Conservation (phyloP, 2,329 filamentous ascomycete species). For the Fusarium siculi region DNA sequence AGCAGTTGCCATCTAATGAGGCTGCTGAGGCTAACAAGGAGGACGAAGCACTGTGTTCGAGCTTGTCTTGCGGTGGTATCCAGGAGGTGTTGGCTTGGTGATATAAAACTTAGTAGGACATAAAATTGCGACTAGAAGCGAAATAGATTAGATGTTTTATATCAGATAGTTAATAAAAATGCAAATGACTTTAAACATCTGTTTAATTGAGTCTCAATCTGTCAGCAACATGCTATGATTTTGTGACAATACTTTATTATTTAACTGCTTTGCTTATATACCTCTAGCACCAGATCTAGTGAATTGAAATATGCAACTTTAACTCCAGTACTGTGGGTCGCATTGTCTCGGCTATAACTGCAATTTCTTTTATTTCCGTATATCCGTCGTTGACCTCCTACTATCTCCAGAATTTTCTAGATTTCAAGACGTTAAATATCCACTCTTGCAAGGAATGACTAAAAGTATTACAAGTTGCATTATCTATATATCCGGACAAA, state of each 20-base stretch:
- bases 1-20: background rate
- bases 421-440: background rate
- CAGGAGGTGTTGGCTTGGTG: constrained; percentile 29
- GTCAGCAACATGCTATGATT: background rate
- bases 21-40: constrained; percentile 3
- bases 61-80: constrained; percentile 11
- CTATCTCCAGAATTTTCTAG: background rate
- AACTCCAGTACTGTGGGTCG: background rate
- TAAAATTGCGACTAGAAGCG: background rate
- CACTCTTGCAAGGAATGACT: background rate
- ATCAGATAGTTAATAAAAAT: background rate
- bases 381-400: background rate
- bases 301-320: background rate
- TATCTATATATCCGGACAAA: background rate
- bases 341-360: background rate
- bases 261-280: no score
- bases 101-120: no score
- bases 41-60: constrained; percentile 20
- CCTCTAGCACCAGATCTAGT: no score
- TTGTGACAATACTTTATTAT: no score
- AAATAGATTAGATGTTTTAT: background rate
- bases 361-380: background rate
- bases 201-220: background rate
- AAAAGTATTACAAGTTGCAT: background rate
- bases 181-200: background rate